Evolutionary conservation across 1,284 basidiomycete genomes (phyloP), one percentile per base, ranked within the genome.

Genomic region (Sanguinoderma infundibulare): DNA sequence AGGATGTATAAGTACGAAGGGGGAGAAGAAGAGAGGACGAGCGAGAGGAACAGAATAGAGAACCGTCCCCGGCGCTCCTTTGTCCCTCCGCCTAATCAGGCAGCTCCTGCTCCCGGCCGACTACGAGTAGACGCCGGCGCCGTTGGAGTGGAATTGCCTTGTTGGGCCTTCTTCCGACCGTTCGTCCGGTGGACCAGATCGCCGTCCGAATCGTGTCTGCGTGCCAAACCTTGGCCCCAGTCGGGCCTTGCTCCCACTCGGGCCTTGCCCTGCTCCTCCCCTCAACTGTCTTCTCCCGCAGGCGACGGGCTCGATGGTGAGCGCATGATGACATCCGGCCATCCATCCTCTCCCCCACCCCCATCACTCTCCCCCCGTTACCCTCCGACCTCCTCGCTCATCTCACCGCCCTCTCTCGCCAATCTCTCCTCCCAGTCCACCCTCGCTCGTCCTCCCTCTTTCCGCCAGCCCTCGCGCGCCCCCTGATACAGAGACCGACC

Each of bases 1-100:
- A n/a, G 44, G 42, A 42, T 34, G 26, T 47, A 50, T 63, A 55
- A 63, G 46, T 55, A 34, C 56, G 22, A 10, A 30, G 22, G 44
- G 2, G 40, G n/a, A 15, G 51, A 24, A 35, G 50, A n/a, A 22
- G 44, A 32, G 50, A 44, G 62, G n/a, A 55, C 5, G 62, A 26
- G 47, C 6, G 55, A 42, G 53, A 51, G 22, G 32, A 12, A 36
- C 36, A 36, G 57, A 61, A 63, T 55, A 55, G 61, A 54, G 59
- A 53, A 59, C 39, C 47, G 20, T 4, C 2, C 32, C 51, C 20
- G 61, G 62, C 59, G 65, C 38, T 63, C 51, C 61, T 63, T 57
- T 66, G 61, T 66, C 51, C 53, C 50, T 44, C 38, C 39, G 36
- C 50, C 57, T 46, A 34, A 63, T 59, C 42, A 10, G 64, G 64